These are phyloP conservation scores for Tolypocladium sp. DNA, from an alignment of 2,329 filamentous ascomycete species.

Conservation along the genomic window DNA sequence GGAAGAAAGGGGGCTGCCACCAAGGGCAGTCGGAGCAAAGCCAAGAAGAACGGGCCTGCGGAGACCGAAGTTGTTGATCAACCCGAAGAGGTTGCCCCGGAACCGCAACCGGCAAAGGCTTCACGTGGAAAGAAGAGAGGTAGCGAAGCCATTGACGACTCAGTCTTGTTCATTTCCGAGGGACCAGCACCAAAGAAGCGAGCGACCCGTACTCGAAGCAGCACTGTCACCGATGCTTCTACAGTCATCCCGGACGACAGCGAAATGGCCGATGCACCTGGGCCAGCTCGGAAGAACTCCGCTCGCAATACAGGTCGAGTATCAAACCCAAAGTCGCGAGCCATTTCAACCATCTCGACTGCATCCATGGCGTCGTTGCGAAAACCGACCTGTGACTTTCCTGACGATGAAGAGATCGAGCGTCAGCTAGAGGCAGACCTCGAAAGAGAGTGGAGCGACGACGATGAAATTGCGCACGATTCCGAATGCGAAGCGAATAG, in stretches of 20 bases:
- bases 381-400: constrained; percentile 30
- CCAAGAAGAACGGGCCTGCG: constrained; percentile 40
- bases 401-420: constrained; percentile 57
- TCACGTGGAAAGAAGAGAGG: constrained; percentile 51
- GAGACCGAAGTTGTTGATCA: constrained; percentile 10
- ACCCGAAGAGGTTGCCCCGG: constrained; percentile 13
- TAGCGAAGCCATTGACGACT: constrained; percentile 50
- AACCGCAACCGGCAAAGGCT: constrained; percentile 26
- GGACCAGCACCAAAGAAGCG: constrained; percentile 51
- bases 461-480: constrained; percentile 38
- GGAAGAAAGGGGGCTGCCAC: constrained; percentile 44
- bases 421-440: constrained; percentile 57
- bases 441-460: constrained; percentile 44
- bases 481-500: constrained; percentile 32
- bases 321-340: constrained; percentile 27
- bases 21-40: constrained; percentile 28
- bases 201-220: constrained; percentile 40
- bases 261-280: constrained; percentile 27
- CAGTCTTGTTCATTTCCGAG: constrained; percentile 30
- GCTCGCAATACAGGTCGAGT: constrained; percentile 30
- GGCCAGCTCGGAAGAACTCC: constrained; percentile 10
- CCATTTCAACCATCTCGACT: constrained; percentile 39
- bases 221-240: constrained; percentile 30
- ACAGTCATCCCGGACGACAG: constrained; percentile 28
- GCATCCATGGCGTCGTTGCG: constrained; percentile 37